phyloP scores from a whole-genome alignment of 345 rosid species.

The Camelina neglecta region DNA sequence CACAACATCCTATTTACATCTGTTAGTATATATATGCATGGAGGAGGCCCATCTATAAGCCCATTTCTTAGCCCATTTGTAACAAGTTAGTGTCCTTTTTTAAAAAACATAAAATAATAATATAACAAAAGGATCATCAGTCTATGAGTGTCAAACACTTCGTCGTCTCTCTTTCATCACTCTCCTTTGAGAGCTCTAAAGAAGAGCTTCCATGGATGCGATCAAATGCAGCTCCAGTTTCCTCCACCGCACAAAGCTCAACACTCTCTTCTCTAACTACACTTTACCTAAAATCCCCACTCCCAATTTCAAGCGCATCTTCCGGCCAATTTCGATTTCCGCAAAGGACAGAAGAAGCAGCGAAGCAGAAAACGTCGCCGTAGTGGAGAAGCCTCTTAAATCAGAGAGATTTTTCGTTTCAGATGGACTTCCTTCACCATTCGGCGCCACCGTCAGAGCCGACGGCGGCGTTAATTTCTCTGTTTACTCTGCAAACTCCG shows the following conservation, averaged over 20 bases:
- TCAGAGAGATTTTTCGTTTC: constrained; percentile 50
- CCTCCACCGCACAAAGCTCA: constrained; percentile 22
- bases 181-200: constrained; percentile 18
- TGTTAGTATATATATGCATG: background rate
- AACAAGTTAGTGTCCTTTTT: too few relatives aligned
- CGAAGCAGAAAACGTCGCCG: constrained; percentile 53
- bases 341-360: constrained; percentile 43
- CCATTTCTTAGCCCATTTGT: background rate
- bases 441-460: constrained; percentile 71
- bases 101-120: too few relatives aligned
- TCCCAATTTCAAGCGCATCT: constrained; percentile 16
- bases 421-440: constrained; percentile 72
- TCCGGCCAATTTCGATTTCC: constrained; percentile 37
- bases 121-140: constrained; percentile 18
- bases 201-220: constrained; percentile 42
- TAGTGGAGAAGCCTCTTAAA: constrained; percentile 55
- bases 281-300: background rate
- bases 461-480: constrained; percentile 93
- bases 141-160: constrained; percentile 35
- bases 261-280: constrained; percentile 27
- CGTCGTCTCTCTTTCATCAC: constrained; percentile 10
- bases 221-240: constrained; percentile 35
- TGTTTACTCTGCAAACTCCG: constrained; percentile 70
- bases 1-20: too few relatives aligned
- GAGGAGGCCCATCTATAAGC: background rate